Conservation (phyloP, 2,329 filamentous ascomycete genomes). For the Ophiostoma sp. region DNA sequence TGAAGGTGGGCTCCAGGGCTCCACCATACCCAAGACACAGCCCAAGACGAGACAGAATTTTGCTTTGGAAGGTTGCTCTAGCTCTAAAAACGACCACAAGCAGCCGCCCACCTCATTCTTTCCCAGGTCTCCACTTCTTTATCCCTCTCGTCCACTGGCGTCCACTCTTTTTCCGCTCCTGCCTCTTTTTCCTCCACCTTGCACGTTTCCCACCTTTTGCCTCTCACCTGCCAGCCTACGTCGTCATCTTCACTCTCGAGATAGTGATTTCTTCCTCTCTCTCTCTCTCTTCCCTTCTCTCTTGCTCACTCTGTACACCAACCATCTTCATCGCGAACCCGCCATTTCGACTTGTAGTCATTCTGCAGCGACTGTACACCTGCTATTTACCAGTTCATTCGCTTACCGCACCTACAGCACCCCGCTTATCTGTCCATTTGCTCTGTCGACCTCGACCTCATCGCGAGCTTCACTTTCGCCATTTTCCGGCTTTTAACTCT, state of each 20-base stretch:
- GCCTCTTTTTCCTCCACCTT: slow-evolving; percentile 14
- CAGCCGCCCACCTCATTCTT: slow-evolving; percentile 13
- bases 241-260: neutral
- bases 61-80: neutral
- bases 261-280: neutral
- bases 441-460: neutral
- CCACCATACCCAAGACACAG: neutral
- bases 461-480: neutral
- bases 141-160: slow-evolving; percentile 13
- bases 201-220: slow-evolving; percentile 8
- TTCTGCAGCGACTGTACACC: neutral
- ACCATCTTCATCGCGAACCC: neutral
- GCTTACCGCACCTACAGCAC: neutral
- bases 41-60: neutral
- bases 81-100: neutral
- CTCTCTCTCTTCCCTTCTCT: neutral
- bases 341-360: neutral
- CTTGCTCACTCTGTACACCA: neutral
- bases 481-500: neutral
- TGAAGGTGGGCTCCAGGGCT: neutral
- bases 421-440: slow-evolving; percentile 2
- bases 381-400: neutral
- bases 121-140: neutral
- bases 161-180: slow-evolving; percentile 16
- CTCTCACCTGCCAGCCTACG: neutral